phyloP scores from a whole-genome alignment of 768 basidiomycete species.

The Boletus huronensis region DNA sequence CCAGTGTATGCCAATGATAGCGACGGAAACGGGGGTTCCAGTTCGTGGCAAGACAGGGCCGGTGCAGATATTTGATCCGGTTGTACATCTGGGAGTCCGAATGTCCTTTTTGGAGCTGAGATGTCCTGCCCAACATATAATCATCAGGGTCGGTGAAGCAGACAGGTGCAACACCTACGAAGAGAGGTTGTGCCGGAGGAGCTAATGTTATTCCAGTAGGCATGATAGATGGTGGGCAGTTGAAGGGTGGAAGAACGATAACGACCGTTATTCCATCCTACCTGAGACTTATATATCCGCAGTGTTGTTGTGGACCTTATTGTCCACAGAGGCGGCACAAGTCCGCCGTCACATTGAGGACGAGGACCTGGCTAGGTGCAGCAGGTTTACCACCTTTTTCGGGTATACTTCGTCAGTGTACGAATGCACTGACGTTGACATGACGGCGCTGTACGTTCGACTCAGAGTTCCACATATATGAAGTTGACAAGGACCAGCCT shows the following conservation, averaged over 20 bases:
- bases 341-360: constrained; percentile 3
- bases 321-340: constrained; percentile 5
- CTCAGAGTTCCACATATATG: background rate
- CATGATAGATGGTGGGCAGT: constrained; percentile 6
- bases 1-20: background rate
- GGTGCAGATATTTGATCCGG: background rate
- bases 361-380: background rate
- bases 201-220: background rate
- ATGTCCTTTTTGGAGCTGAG: background rate
- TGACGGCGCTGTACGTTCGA: background rate
- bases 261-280: background rate
- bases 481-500: background rate
- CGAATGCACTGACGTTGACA: background rate
- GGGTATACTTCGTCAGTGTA: constrained; percentile 3
- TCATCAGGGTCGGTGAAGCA: background rate
- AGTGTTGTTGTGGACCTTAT: constrained; percentile 6
- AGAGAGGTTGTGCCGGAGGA: background rate
- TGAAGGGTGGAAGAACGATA: background rate
- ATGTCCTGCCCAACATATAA: constrained; percentile 3
- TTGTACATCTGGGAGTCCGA: background rate
- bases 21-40: background rate
- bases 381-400: constrained; percentile 5
- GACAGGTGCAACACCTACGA: constrained; percentile 1
- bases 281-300: constrained; percentile 14
- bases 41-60: background rate